phyloP scores from a whole-genome alignment of 768 basidiomycete species.

The Phylloporus scabripes region DNA sequence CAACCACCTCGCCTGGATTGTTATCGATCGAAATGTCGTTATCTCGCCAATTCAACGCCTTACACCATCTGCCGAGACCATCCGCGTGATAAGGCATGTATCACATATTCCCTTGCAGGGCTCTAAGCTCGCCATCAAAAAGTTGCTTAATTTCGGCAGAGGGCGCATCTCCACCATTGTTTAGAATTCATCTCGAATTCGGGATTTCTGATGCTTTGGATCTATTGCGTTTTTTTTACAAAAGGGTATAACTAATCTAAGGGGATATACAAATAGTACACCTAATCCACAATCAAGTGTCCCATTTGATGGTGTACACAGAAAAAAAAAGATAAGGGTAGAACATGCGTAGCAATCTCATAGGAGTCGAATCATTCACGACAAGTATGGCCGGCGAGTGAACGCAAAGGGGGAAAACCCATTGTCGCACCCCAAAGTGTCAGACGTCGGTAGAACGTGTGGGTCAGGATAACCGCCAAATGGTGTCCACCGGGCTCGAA shows the following conservation, averaged over 20 bases:
- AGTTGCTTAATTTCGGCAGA: too few species aligned
- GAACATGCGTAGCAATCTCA: background rate
- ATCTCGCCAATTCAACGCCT: too few species aligned
- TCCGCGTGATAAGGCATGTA: background rate
- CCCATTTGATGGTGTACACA: constrained; percentile 9
- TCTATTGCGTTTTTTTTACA: background rate
- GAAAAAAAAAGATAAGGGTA: too few species aligned
- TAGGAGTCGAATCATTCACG: constrained; percentile 10
- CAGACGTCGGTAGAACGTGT: constrained; percentile 26
- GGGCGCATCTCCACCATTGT: too few species aligned
- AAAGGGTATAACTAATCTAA: constrained; percentile 22
- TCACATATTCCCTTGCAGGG: constrained; percentile 2
- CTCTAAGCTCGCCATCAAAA: too few species aligned
- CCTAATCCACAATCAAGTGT: constrained; percentile 12
- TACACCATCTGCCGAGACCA: background rate
- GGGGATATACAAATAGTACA: constrained; percentile 17
- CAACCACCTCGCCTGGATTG: background rate
- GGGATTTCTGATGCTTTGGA: too few species aligned
- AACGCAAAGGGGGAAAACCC: constrained; percentile 44
- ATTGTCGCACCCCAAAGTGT: constrained; percentile 32
- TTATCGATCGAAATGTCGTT: constrained; percentile 8
- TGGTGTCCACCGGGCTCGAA: constrained; percentile 22
- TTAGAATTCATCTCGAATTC: too few species aligned
- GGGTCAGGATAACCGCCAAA: constrained; percentile 31
- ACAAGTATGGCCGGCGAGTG: constrained; percentile 33